These are phyloP conservation scores for Rhizopogon roseolus DNA, from an alignment of 768 basidiomycete species.

Conservation along the genomic window DNA sequence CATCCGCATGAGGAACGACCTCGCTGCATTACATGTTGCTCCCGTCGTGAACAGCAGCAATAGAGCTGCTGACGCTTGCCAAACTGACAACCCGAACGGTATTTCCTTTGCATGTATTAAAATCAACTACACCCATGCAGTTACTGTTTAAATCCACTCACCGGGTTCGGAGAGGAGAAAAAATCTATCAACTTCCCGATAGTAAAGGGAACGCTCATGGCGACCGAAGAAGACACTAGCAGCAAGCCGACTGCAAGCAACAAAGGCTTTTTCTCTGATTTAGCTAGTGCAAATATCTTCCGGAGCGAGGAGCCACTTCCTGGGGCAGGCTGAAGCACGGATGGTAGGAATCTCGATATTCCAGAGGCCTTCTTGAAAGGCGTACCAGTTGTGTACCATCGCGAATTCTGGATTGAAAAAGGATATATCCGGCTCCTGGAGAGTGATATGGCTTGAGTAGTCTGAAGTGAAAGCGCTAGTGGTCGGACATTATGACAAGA, in stretches of 20 bases:
- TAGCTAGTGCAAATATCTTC: slow-evolving; percentile 75
- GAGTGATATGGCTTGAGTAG: neutral
- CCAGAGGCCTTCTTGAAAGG: slow-evolving; percentile 5
- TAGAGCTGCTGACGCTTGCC: slow-evolving; percentile 73
- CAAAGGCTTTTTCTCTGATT: slow-evolving; percentile 76
- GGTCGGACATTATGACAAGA: slow-evolving; percentile 1
- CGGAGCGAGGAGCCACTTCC: slow-evolving; percentile 57
- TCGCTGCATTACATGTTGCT: slow-evolving; percentile 79
- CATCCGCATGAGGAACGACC: slow-evolving; percentile 82
- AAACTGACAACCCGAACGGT: slow-evolving; percentile 74
- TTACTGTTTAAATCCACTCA: slow-evolving; percentile 22
- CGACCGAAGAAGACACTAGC: slow-evolving; percentile 83
- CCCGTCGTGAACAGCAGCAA: slow-evolving; percentile 81
- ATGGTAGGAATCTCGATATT: slow-evolving; percentile 25
- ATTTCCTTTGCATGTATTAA: slow-evolving; percentile 46
- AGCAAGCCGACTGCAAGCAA: slow-evolving; percentile 73
- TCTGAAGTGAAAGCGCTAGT: neutral
- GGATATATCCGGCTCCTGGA: neutral
- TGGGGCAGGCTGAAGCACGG: slow-evolving; percentile 30
- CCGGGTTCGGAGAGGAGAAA: slow-evolving; percentile 72
- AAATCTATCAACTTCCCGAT: slow-evolving; percentile 94
- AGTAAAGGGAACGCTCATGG: slow-evolving; percentile 90
- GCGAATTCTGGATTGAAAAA: neutral
- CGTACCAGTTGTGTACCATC: slow-evolving; percentile 10
- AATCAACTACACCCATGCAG: neutral